Evolutionary conservation across 306 rosid species (phyloP).

Genomic region (Bauhinia variegata): DNA sequence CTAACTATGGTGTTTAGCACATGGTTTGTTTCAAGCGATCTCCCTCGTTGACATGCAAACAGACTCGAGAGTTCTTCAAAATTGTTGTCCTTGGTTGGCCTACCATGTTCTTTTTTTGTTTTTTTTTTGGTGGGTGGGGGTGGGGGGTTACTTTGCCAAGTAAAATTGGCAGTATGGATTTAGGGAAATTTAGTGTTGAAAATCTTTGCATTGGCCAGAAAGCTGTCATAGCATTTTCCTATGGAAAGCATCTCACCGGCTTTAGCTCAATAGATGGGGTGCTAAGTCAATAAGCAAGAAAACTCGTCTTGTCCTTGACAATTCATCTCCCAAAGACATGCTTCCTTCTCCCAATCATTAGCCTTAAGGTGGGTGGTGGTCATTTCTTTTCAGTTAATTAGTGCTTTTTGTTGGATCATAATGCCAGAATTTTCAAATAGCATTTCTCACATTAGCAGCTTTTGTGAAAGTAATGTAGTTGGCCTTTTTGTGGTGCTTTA

Average conservation of each 20-base stretch:
- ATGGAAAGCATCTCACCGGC: not conserved
- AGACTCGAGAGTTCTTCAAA: too few relatives aligned
- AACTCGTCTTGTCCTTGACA: slow-evolving; percentile 1
- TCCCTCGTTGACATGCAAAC: too few relatives aligned
- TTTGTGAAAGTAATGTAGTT: not conserved
- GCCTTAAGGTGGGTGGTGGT: too few relatives aligned
- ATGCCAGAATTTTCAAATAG: not conserved
- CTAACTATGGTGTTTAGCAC: too few relatives aligned
- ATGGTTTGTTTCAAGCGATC: too few relatives aligned
- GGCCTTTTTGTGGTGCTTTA: not conserved
- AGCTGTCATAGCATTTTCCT: not conserved
- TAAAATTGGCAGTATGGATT: not conserved
- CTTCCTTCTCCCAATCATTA: not conserved
- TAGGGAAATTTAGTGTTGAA: not conserved
- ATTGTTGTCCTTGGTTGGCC: too few relatives aligned
- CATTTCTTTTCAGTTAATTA: too few relatives aligned
- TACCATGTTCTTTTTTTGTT: too few relatives aligned
- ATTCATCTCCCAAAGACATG: not conserved
- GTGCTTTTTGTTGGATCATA: too few relatives aligned
- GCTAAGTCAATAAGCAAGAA: not conserved
- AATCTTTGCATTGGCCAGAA: not conserved
- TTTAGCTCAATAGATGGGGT: not conserved
- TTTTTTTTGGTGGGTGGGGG: too few relatives aligned
- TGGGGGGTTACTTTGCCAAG: too few relatives aligned
- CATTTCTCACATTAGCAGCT: not conserved